Conservation (phyloP, 805 yeast genomes). For the Saccharomycopsis guyanensis region DNA sequence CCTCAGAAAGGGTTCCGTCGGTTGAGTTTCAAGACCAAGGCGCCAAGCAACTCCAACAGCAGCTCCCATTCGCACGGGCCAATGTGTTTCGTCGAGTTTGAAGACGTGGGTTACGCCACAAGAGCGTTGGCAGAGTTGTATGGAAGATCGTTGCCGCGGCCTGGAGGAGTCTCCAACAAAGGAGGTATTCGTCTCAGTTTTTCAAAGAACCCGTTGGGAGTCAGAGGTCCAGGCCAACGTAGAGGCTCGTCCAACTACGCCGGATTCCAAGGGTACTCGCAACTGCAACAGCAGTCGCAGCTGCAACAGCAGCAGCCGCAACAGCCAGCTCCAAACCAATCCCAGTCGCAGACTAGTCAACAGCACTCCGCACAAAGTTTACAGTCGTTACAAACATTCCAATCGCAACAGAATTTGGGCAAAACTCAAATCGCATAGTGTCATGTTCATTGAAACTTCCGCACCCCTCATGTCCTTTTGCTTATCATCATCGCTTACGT, state of each 20-base stretch:
- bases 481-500: too few species aligned
- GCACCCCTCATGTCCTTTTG: too few species aligned
- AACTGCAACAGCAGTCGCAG: slow-evolving; percentile 21
- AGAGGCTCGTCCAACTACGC: slow-evolving; percentile 28
- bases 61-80: slow-evolving; percentile 69
- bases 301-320: slow-evolving; percentile 22
- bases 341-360: slow-evolving; percentile 12
- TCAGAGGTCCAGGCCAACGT: slow-evolving; percentile 60
- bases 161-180: slow-evolving; percentile 60
- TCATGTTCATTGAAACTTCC: too few species aligned
- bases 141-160: slow-evolving; percentile 84
- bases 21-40: slow-evolving; percentile 81
- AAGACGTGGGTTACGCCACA: slow-evolving; percentile 89
- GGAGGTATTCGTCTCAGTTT: slow-evolving; percentile 94
- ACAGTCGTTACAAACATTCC: background rate
- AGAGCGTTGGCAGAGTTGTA: slow-evolving; percentile 89
- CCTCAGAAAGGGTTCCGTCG: slow-evolving; percentile 91
- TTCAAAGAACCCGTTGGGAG: slow-evolving; percentile 95
- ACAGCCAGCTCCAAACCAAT: slow-evolving; percentile 12
- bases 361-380: background rate
- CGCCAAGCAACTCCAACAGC: slow-evolving; percentile 33
- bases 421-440: background rate
- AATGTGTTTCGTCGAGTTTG: slow-evolving; percentile 99
- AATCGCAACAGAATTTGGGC: too few species aligned
- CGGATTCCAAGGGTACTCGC: background rate